These are phyloP conservation scores for Piper longum DNA, from an alignment of 164 flowering plant species.

Conservation along the genomic window DNA sequence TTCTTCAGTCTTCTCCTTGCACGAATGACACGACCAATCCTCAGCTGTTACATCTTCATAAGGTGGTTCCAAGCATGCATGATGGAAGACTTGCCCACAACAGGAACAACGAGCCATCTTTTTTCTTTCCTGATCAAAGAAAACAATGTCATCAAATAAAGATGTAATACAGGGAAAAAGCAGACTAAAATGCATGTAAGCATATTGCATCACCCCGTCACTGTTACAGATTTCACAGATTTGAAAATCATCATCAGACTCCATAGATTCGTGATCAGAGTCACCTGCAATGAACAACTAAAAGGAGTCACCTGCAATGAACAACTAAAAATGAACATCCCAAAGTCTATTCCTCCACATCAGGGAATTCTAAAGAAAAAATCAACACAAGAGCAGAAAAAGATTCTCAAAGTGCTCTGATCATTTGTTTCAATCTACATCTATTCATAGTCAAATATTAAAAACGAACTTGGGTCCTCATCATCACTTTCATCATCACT, in stretches of 20 bases:
- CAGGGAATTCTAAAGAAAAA: background rate
- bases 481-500: slow-evolving; percentile 69
- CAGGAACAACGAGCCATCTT: slow-evolving; percentile 83
- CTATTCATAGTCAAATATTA: too few species aligned
- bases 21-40: slow-evolving; percentile 80
- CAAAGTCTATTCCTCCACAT: too few species aligned
- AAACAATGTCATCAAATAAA: background rate
- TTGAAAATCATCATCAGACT: slow-evolving; percentile 98
- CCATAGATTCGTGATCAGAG: slow-evolving; percentile 59
- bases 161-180: background rate
- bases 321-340: background rate
- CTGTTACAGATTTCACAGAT: slow-evolving; percentile 71
- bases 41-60: slow-evolving; percentile 32
- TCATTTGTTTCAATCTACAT: background rate
- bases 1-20: slow-evolving; percentile 88
- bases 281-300: slow-evolving; percentile 45
- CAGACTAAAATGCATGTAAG: background rate
- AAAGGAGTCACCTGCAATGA: slow-evolving; percentile 54
- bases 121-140: slow-evolving; percentile 54
- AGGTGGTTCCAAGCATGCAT: slow-evolving; percentile 70
- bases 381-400: background rate
- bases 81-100: slow-evolving; percentile 68
- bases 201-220: slow-evolving; percentile 50
- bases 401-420: background rate
- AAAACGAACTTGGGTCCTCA: slow-evolving; percentile 49